Percentiles rank a stretch among this genome's conserved stretches.
These are phyloP conservation scores for Fraxinus paxiana DNA, from an alignment of 305 asterid species.

Conservation along the genomic window DNA sequence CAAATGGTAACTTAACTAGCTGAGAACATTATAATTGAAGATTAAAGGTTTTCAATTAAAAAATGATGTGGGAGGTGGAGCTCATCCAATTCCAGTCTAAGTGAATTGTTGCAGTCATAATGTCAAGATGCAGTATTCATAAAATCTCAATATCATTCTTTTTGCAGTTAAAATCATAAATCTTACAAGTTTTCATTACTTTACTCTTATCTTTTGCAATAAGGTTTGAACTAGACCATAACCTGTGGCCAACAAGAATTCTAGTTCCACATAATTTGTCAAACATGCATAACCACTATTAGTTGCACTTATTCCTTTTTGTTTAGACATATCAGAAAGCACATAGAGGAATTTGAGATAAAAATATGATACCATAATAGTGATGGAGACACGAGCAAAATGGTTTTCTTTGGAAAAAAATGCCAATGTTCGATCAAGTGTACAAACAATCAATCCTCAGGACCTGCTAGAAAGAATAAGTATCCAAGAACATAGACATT, in stretches of 20 bases:
- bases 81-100: background rate
- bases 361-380: background rate
- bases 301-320: background rate
- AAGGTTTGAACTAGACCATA: background rate
- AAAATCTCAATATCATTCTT: background rate
- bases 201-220: background rate
- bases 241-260: background rate
- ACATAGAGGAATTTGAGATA: background rate
- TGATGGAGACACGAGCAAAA: background rate
- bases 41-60: background rate
- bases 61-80: background rate
- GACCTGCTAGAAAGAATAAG: background rate
- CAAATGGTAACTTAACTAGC: background rate
- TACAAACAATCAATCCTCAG: background rate
- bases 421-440: background rate
- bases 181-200: background rate
- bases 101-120: background rate
- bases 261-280: conserved; percentile 2
- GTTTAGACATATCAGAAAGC: background rate
- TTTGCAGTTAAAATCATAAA: background rate
- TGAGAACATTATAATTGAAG: background rate
- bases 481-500: background rate
- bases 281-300: background rate
- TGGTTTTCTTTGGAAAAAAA: background rate
- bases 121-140: background rate